Evolutionary conservation across 2,329 filamentous ascomycete species (phyloP).

Genomic region (Capronia americana): DNA sequence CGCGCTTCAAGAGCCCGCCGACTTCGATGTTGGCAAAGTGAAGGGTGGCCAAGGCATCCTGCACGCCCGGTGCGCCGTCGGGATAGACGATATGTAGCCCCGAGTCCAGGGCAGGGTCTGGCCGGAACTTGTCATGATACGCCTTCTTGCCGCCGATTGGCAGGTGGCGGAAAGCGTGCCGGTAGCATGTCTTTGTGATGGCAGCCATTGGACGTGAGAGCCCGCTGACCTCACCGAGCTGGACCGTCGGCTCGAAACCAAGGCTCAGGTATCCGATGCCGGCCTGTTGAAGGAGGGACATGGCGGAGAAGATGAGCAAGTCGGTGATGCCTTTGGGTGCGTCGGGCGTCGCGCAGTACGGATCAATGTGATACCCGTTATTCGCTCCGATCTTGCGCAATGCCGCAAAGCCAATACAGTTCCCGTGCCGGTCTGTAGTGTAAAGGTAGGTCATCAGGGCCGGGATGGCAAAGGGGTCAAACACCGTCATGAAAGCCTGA

Average conservation of each 20-base stretch:
- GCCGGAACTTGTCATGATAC: constrained; percentile 50
- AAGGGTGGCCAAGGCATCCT: constrained; percentile 45
- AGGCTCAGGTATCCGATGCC: constrained; percentile 48
- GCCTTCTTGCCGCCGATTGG: constrained; percentile 49
- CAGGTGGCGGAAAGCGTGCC: constrained; percentile 44
- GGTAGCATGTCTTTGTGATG: constrained; percentile 45
- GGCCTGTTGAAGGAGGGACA: constrained; percentile 47
- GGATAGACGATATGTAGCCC: constrained; percentile 49
- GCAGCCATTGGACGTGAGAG: constrained; percentile 42
- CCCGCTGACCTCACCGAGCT: constrained; percentile 45
- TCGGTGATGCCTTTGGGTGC: constrained; percentile 50
- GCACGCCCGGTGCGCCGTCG: constrained; percentile 42
- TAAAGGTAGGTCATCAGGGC: constrained; percentile 52
- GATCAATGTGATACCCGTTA: constrained; percentile 52
- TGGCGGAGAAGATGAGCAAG: constrained; percentile 47
- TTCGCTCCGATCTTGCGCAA: constrained; percentile 47
- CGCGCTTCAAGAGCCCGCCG: constrained; percentile 34
- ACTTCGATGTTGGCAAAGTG: constrained; percentile 51
- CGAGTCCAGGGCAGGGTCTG: constrained; percentile 44
- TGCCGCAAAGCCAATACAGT: constrained; percentile 49
- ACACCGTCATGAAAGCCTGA: constrained; percentile 52
- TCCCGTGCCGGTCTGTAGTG: constrained; percentile 42
- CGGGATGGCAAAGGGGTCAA: constrained; percentile 49
- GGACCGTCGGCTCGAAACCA: constrained; percentile 48
- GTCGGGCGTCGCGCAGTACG: constrained; percentile 46